Evolutionary conservation across 1,284 basidiomycete genomes (phyloP).

Genomic region (Coniophora puteana): DNA sequence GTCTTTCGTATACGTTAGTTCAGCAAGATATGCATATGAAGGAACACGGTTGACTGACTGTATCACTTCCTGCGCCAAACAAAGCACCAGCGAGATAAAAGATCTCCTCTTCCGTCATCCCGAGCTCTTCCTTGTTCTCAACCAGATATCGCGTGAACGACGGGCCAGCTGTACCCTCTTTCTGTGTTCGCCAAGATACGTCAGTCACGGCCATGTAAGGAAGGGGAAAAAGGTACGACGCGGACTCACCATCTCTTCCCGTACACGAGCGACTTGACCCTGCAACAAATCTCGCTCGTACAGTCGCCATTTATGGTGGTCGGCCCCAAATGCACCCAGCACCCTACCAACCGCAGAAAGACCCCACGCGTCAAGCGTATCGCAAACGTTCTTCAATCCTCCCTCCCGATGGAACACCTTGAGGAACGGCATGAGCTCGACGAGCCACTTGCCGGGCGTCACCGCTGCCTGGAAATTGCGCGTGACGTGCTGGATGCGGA

Average conservation of each 20-base stretch:
- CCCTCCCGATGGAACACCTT: conserved; percentile 29
- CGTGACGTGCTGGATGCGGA: conserved; percentile 45
- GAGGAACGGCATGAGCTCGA: conserved; percentile 57
- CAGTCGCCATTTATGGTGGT: conserved; percentile 43
- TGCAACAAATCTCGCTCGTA: conserved; percentile 56
- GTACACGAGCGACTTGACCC: conserved; percentile 42
- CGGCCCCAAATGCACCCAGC: conserved; percentile 49
- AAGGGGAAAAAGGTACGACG: neutral
- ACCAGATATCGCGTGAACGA: conserved; percentile 58
- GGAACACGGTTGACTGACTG: conserved; percentile 26
- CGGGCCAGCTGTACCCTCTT: conserved; percentile 29
- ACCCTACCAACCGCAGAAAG: too few species aligned
- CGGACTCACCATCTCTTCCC: conserved; percentile 37
- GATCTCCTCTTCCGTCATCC: conserved; percentile 49
- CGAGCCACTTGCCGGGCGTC: conserved; percentile 53
- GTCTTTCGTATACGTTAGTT: conserved; percentile 28
- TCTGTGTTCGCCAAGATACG: conserved; percentile 13
- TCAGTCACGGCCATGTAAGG: neutral
- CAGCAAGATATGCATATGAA: neutral
- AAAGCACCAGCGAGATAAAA: conserved; percentile 59
- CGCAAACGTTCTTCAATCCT: conserved; percentile 6
- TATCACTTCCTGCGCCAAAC: conserved; percentile 64
- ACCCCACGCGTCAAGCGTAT: too few species aligned
- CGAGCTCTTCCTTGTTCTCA: conserved; percentile 46
- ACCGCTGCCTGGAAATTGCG: conserved; percentile 45